These are phyloP conservation scores for Phytophthora citrophthora DNA, from an alignment of 352 stramenopile genomes.

Conservation along the genomic window DNA sequence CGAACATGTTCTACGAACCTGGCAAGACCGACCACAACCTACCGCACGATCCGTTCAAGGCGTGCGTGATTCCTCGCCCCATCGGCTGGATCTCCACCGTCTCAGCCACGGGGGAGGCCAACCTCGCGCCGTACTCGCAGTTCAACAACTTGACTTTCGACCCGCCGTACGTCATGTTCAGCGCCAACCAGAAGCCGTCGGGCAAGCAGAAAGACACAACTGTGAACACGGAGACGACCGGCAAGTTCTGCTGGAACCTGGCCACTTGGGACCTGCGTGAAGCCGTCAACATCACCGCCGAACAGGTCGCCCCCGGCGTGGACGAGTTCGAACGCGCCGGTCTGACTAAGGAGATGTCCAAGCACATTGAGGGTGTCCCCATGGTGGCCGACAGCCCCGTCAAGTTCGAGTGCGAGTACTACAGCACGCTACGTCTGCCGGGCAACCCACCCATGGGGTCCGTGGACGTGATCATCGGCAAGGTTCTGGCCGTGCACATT, in stretches of 20 bases:
- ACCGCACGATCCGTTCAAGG: constrained; percentile 41
- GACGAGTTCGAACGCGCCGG: constrained; percentile 39
- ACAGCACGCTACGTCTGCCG: constrained; percentile 39
- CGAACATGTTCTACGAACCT: constrained; percentile 35
- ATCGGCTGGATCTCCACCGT: constrained; percentile 44
- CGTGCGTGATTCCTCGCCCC: constrained; percentile 31
- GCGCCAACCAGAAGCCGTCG: constrained; percentile 38
- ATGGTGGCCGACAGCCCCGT: constrained; percentile 44
- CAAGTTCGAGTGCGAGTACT: constrained; percentile 44
- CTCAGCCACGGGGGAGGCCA: constrained; percentile 23
- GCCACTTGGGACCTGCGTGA: constrained; percentile 36
- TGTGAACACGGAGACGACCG: constrained; percentile 34
- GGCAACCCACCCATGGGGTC: constrained; percentile 41
- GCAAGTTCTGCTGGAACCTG: constrained; percentile 41
- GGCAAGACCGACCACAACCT: constrained; percentile 43
- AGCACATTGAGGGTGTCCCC: constrained; percentile 29
- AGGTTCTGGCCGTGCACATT: constrained; percentile 41
- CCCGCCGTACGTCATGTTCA: constrained; percentile 43
- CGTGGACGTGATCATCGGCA: constrained; percentile 43
- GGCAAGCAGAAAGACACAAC: constrained; percentile 38
- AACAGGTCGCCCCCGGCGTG: constrained; percentile 30
- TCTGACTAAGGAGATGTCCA: constrained; percentile 36
- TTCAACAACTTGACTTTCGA: constrained; percentile 46
- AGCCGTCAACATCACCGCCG: constrained; percentile 37
- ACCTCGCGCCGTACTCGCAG: constrained; percentile 38